Evolutionary conservation across 495 filamentous ascomycete species (phyloP), one percentile per base, ranked within the genome.

Genomic region (Peziza echinospora): DNA sequence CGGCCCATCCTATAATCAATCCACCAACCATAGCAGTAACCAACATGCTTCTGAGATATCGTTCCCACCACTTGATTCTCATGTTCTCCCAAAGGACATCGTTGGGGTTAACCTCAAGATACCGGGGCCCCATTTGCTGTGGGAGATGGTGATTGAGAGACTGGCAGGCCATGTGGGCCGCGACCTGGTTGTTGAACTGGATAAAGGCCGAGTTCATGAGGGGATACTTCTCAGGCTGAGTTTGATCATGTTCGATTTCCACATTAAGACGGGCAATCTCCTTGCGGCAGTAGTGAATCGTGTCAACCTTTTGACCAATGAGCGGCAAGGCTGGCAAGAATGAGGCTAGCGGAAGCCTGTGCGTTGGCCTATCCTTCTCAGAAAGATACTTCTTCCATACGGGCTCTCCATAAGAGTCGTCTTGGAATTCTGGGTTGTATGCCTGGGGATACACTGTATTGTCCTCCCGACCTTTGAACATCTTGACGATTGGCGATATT

Each of bases 71-170:
- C 53, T 75, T 79, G 54, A 96, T 80, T 2, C 82, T 87, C 81
- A 97, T 87, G 60, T 97, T 97, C 50, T 92, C 82, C 89, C 89
- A 97, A 44, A 96, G 70, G 19, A 97, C 86, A 62, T 96, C 86
- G 47, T 82, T 76, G 0, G 89, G 89, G 24, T 82, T 84, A 42
- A 97, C 87, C 58, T 96, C 89, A 16, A 94, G 80, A 39, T 80
- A 72, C 19, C 89, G 80, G 23, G 89, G 91, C 3, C 82, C 77
- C 89, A 97, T 97, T 46, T 87, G 78, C 55, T 86, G 84, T 2
- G 91, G 91, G 5, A 89, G 60, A 55, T 97, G 89, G 55, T 96
- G 87, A 39, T 76, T 85, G 50, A 93, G 74, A 21, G 84, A 71
- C 62, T 97, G 89, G 60, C 84, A 93, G 48, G 87, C 87, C 89